Base-by-base conservation (phyloP, 495 filamentous ascomycete species). In the Hyaloscypha hepaticicola region DNA sequence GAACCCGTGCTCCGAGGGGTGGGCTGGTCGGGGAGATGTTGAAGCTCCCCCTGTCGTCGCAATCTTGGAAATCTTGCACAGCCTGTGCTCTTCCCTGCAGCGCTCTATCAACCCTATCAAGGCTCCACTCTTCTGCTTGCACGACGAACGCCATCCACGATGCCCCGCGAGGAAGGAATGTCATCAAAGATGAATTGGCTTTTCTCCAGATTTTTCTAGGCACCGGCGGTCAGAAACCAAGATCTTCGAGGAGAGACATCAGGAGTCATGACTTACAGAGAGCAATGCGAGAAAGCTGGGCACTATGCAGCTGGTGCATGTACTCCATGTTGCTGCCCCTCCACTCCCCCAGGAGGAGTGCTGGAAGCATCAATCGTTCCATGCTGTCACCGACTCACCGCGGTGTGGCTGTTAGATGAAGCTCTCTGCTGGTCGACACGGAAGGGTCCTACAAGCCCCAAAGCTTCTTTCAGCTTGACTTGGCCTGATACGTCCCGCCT, bases 1-100 rank as follows among this genome's bases (percentile, higher is more conserved):
- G 19, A 19, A 45, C 22, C 29, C 25, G 21, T 14, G 22, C 11
- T 34, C 19, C 9, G 38, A 38, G 38, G 38, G 11, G 38, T 16
- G 38, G 4, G 38, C 38, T 16, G 16, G 38, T 45, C 38, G 11
- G 19, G 38, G 38, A 45, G 31, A 41, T 38, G n/a, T 50, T 34
- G 34, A 31, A 31, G 34, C 52, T 64, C 25, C 61, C n/a, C 29
- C 61, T 56, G 28, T 31, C 38, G 48, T 56, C 61, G 61, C 22
- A 63, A 63, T 55, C 61, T 63, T 63, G 50, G 22, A 45, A 55
- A 55, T 61, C 58, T 61, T 60, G 64, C 64, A 66, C 58, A 66
- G 64, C 64, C 64, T 66, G 58, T 41, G 45, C 26, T 49, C 21
- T 60, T 61, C 63, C 63, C 52, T 66, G 63, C 63, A 60, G 52